Percentiles rank a stretch among this genome's conserved stretches.
These are phyloP conservation scores for Xanthoconium stramineum DNA, from an alignment of 768 basidiomycete species.

Conservation along the genomic window DNA sequence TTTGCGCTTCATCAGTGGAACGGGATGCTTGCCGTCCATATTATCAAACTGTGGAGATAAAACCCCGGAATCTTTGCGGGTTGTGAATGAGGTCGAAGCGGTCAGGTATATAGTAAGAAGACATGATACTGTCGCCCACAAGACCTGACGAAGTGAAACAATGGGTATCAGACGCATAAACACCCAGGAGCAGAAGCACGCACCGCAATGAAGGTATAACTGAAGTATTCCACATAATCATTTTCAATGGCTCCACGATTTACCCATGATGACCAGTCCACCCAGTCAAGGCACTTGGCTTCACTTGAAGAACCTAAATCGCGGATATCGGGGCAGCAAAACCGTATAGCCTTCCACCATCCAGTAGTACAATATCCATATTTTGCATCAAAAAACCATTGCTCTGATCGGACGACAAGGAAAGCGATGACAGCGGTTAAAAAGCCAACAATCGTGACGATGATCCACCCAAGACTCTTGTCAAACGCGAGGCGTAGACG, in stretches of 20 bases:
- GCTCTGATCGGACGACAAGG: slow-evolving; percentile 80
- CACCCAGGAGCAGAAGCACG: slow-evolving; percentile 27
- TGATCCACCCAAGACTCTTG: slow-evolving; percentile 82
- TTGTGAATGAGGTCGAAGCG: slow-evolving; percentile 82
- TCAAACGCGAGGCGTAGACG: slow-evolving; percentile 63
- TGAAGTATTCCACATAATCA: slow-evolving; percentile 59
- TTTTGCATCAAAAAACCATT: slow-evolving; percentile 88
- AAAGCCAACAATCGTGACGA: slow-evolving; percentile 86
- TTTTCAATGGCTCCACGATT: slow-evolving; percentile 14
- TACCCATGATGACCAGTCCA: slow-evolving; percentile 57
- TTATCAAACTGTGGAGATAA: slow-evolving; percentile 47
- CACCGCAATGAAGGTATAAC: slow-evolving; percentile 79
- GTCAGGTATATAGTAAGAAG: slow-evolving; percentile 86
- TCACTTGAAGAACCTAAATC: slow-evolving; percentile 16
- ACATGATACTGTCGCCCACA: slow-evolving; percentile 68
- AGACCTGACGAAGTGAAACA: slow-evolving; percentile 43
- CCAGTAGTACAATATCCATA: slow-evolving; percentile 76
- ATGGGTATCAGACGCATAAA: neutral
- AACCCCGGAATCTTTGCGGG: slow-evolving; percentile 86
- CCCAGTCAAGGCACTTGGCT: slow-evolving; percentile 65
- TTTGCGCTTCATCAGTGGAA: slow-evolving; percentile 48
- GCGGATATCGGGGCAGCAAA: slow-evolving; percentile 65
- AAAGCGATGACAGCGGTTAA: slow-evolving; percentile 85
- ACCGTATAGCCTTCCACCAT: slow-evolving; percentile 74
- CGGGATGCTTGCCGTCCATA: slow-evolving; percentile 20